These are phyloP conservation scores for barrel medic (Medicago truncatula) DNA, from an alignment of 306 rosid genomes.

Conservation along the genomic window DNA sequence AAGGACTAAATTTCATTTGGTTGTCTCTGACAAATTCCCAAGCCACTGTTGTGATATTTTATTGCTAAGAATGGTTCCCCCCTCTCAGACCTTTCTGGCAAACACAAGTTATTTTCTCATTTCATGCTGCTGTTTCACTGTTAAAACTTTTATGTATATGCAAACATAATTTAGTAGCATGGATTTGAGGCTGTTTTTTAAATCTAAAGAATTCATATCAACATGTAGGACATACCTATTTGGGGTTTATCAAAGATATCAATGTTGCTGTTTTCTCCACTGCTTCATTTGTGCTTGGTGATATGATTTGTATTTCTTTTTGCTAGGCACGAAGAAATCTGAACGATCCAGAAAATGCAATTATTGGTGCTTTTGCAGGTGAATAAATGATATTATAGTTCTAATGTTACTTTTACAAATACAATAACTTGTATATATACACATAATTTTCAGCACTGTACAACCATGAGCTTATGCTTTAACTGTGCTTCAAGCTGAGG, in stretches of 20 bases:
- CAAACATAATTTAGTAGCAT: constrained; percentile 6
- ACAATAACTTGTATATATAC: neutral
- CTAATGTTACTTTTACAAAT: neutral
- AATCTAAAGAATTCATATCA: constrained; percentile 1
- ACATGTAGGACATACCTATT: neutral
- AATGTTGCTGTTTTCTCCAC: constrained; percentile 26
- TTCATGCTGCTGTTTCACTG: neutral
- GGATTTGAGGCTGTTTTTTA: neutral
- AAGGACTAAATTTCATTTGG: neutral
- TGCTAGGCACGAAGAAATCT: constrained; percentile 79
- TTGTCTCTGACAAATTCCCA: neutral
- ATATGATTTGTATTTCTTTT: constrained; percentile 42
- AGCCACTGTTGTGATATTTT: constrained; percentile 18
- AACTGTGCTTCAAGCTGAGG: neutral
- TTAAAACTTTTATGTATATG: constrained; percentile 6
- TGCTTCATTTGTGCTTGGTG: constrained; percentile 34
- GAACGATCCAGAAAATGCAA: constrained; percentile 89
- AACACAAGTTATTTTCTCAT: constrained; percentile 2
- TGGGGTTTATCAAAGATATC: constrained; percentile 14
- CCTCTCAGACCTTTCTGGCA: constrained; percentile 3
- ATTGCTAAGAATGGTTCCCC: neutral
- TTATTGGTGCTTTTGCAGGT: constrained; percentile 98
- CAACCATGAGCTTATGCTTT: constrained; percentile 21
- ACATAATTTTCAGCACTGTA: constrained; percentile 1
- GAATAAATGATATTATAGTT: constrained; percentile 35